Conservation (phyloP, 768 basidiomycete species). For the Chlorophyllum brunneum region DNA sequence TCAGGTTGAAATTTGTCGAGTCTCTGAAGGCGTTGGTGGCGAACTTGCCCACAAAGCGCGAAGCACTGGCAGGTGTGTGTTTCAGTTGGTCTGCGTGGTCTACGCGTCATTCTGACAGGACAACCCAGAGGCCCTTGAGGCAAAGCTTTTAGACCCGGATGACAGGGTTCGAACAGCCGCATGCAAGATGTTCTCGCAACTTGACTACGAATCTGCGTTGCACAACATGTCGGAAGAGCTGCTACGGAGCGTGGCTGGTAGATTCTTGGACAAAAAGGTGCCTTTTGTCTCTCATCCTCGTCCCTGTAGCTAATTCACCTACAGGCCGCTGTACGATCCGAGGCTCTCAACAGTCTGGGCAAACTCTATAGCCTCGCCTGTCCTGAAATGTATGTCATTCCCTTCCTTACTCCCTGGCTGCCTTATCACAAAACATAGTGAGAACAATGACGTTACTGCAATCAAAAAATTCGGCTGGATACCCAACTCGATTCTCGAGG, state of each 20-base stretch:
- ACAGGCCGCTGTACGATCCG: conserved; percentile 58
- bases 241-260: conserved; percentile 59
- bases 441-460: conserved; percentile 71
- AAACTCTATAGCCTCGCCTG: conserved; percentile 80
- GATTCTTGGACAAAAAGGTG: conserved; percentile 87
- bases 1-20: conserved; percentile 81
- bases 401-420: conserved; percentile 2
- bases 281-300: conserved; percentile 11
- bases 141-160: conserved; percentile 82
- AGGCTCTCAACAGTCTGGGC: conserved; percentile 75
- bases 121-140: conserved; percentile 46
- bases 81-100: neutral
- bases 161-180: conserved; percentile 86
- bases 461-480: conserved; percentile 91
- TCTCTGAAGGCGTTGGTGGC: conserved; percentile 55
- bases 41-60: conserved; percentile 63
- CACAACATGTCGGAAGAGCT: conserved; percentile 72
- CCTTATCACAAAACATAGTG: conserved; percentile 42
- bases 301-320: neutral
- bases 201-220: conserved; percentile 89
- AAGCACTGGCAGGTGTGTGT: conserved; percentile 69
- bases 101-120: neutral
- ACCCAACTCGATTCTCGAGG: conserved; percentile 65
- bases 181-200: conserved; percentile 73
- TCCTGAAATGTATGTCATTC: conserved; percentile 77